Evolutionary conservation across 2,329 filamentous ascomycete species (phyloP).

Genomic region (Fusarium humuli): DNA sequence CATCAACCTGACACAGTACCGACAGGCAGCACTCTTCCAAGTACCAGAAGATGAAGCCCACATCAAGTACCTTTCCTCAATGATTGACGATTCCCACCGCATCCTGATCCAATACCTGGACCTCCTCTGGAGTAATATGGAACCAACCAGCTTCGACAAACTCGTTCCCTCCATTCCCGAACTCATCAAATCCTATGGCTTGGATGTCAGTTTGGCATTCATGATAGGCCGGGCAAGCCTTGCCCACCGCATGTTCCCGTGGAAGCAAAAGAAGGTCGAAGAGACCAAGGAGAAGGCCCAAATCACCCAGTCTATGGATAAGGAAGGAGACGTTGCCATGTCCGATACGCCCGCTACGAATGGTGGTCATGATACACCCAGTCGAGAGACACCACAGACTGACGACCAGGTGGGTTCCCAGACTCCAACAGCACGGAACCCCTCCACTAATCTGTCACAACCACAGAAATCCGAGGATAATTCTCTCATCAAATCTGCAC

Average conservation of each 20-base stretch:
- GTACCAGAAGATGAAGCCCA: slow-evolving; percentile 78
- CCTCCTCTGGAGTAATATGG: slow-evolving; percentile 82
- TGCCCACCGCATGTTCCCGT: slow-evolving; percentile 69
- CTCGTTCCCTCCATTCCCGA: slow-evolving; percentile 80
- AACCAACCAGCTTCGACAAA: slow-evolving; percentile 79
- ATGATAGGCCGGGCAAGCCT: slow-evolving; percentile 83
- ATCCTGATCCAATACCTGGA: slow-evolving; percentile 91
- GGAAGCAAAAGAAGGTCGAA: slow-evolving; percentile 53
- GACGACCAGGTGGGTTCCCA: slow-evolving; percentile 51
- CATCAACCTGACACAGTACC: slow-evolving; percentile 91
- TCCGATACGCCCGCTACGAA: slow-evolving; percentile 50
- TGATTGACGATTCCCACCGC: slow-evolving; percentile 90
- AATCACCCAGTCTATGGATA: slow-evolving; percentile 54
- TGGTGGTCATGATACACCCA: slow-evolving; percentile 44
- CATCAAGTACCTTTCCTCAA: slow-evolving; percentile 87
- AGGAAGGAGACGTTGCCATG: slow-evolving; percentile 70
- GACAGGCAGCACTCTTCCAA: slow-evolving; percentile 85
- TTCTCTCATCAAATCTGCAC: slow-evolving; percentile 50
- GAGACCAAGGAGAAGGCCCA: slow-evolving; percentile 47
- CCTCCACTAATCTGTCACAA: slow-evolving; percentile 41
- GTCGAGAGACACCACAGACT: slow-evolving; percentile 42
- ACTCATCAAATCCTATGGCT: slow-evolving; percentile 80
- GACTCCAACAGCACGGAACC: slow-evolving; percentile 17
- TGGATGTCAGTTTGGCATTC: slow-evolving; percentile 86
- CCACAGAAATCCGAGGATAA: slow-evolving; percentile 52